Evolutionary conservation across 805 yeast genomes (phyloP).

Genomic region (Maudiozyma serrabonitensis): DNA sequence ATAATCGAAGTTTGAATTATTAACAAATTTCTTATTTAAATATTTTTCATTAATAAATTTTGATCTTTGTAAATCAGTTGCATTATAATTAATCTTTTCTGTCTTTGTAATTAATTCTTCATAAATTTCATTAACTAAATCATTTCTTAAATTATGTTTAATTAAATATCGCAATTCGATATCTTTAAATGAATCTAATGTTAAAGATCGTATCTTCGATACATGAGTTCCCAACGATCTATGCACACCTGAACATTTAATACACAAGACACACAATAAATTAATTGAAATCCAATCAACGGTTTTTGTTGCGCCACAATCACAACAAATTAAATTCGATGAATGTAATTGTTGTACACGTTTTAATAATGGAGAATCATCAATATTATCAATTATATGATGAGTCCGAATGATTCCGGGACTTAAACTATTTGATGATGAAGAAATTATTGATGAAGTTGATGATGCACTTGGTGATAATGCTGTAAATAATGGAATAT

Average conservation of each 20-base stretch:
- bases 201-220: conserved; percentile 67
- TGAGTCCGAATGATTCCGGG: neutral
- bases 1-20: conserved; percentile 6
- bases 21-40: conserved; percentile 38
- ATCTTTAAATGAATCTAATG: conserved; percentile 57
- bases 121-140: conserved; percentile 46
- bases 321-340: conserved; percentile 65
- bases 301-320: conserved; percentile 50
- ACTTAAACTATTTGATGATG: neutral
- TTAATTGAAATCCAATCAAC: conserved; percentile 89
- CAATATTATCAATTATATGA: neutral
- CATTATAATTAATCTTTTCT: conserved; percentile 26
- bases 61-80: conserved; percentile 40
- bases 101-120: conserved; percentile 31
- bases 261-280: conserved; percentile 61
- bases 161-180: conserved; percentile 50
- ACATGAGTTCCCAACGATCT: conserved; percentile 76
- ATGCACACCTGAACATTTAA: conserved; percentile 83
- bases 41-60: conserved; percentile 62
- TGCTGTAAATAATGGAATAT: neutral
- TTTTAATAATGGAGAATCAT: conserved; percentile 2
- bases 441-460: neutral
- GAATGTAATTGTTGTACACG: conserved; percentile 31
- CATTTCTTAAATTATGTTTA: conserved; percentile 44
- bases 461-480: neutral